Evolutionary conservation across 2,329 filamentous ascomycete species (phyloP).

Genomic region (Aspergillus sp.): DNA sequence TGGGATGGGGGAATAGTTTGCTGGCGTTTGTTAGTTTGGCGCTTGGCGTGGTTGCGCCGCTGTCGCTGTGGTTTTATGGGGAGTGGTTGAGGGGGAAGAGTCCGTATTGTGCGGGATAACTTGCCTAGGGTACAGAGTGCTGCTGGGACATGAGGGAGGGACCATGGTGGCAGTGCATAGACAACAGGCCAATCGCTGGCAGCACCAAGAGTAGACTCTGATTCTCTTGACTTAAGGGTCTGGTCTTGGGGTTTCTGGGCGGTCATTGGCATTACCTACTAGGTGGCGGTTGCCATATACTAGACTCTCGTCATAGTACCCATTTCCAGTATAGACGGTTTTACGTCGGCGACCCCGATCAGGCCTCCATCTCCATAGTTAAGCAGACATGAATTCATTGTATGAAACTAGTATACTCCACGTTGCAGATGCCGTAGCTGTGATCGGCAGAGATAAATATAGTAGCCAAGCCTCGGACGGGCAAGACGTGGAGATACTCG

Average conservation of each 20-base stretch:
- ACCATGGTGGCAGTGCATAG: not conserved
- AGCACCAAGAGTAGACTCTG: not conserved
- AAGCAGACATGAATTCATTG: too few relatives aligned
- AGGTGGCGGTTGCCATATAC: too few relatives aligned
- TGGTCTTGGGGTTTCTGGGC: too few relatives aligned
- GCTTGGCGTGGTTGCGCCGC: conserved; percentile 43
- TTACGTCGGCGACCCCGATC: too few relatives aligned
- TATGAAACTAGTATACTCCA: not conserved
- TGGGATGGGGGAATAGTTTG: conserved; percentile 35
- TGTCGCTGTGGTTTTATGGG: conserved; percentile 49
- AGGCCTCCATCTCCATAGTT: too few relatives aligned
- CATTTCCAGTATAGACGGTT: too few relatives aligned
- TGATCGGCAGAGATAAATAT: not conserved
- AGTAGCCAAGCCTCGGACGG: not conserved
- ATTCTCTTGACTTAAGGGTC: not conserved
- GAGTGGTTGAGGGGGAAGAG: conserved; percentile 43
- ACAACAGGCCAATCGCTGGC: not conserved
- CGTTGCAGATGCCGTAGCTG: not conserved
- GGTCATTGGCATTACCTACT: too few relatives aligned
- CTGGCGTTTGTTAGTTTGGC: conserved; percentile 34
- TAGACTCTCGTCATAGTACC: too few relatives aligned
- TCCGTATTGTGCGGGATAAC: conserved; percentile 30
- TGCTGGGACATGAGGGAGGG: not conserved
- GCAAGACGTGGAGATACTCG: not conserved
- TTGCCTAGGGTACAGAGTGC: too few relatives aligned